Evolutionary conservation across 495 filamentous ascomycete genomes (phyloP).

Genomic region (Aspergillus panamensis): DNA sequence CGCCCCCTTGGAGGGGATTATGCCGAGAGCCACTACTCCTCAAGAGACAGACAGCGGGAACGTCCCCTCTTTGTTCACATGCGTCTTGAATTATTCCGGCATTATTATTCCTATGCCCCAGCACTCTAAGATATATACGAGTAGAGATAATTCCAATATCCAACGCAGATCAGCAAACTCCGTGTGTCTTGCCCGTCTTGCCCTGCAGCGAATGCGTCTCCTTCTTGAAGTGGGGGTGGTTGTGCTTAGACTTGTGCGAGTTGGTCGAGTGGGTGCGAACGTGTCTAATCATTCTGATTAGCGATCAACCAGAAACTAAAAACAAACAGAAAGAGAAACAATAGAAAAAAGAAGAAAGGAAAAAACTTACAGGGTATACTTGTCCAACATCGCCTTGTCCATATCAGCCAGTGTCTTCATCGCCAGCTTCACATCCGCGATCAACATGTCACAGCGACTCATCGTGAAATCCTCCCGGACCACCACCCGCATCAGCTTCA

Average conservation of each 20-base stretch:
- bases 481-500: conserved; percentile 88
- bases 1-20: too few relatives aligned
- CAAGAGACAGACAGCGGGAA: too few relatives aligned
- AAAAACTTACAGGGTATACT: conserved; percentile 55
- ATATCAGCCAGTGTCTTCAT: conserved; percentile 65
- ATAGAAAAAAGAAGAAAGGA: neutral
- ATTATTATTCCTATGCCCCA: too few relatives aligned
- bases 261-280: conserved; percentile 54
- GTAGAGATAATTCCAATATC: too few relatives aligned
- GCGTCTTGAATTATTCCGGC: too few relatives aligned
- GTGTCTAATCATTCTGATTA: conserved; percentile 32
- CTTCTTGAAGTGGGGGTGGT: conserved; percentile 63
- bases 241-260: conserved; percentile 54
- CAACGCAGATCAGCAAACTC: conserved; percentile 49
- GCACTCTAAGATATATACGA: too few relatives aligned
- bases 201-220: conserved; percentile 85
- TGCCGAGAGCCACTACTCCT: too few relatives aligned
- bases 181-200: conserved; percentile 84
- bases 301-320: neutral
- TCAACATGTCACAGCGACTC: conserved; percentile 68
- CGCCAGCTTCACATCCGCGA: conserved; percentile 71
- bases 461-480: conserved; percentile 86
- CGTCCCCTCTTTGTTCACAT: too few relatives aligned
- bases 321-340: neutral
- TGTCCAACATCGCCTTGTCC: conserved; percentile 63